Base-by-base conservation (phyloP, 2,329 filamentous ascomycete species). In the Sodiomyces alkalinus region DNA sequence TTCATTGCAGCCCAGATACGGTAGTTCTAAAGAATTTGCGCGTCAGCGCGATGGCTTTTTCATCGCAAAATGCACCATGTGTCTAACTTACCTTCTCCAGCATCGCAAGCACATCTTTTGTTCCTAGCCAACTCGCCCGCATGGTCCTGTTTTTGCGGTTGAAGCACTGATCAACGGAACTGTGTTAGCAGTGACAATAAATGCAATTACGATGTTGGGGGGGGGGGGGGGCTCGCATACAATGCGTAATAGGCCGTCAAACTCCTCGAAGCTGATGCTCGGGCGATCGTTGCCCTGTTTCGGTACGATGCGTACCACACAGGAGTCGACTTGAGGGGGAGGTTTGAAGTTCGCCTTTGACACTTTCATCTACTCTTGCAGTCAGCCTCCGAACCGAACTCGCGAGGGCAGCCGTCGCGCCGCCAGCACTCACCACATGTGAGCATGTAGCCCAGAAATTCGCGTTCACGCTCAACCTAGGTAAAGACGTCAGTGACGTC, bases 201-300 rank as follows among this genome's bases (percentile, higher is more conserved):
- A 11, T 18, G 8, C 6, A 10, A 14, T 12, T 11, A 16, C 6
- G 22, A n/a, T n/a, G n/a, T n/a, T n/a, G n/a, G n/a, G n/a, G n/a
- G n/a, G n/a, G n/a, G n/a, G n/a, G n/a, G 4, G 3, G 22, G 15
- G 9, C 7, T 21, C 12, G 26, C 30, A 22, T 29, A 80, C 74
- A 74, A 92, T 73, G 28, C 82, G 64, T 36, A 96, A 54, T 47
- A 96, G 63, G 7, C 87, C 86, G 47, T 96, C 87, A 77, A 86
- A 94, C 52, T 96, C 90, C 29, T 92, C 83, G 55, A 87, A 96
- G 48, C 74, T 81, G 38, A 96, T 86, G 41, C 83, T 77, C 29
- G 87, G 87, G 20, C 83, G 62, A 39, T 75, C 70, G 26, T 56
- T 60, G 8, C 85, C 85, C 20, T 70, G 66, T 58, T 94, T 92